Conservation (phyloP, 768 basidiomycete genomes). For the Tulasnella sp. region DNA sequence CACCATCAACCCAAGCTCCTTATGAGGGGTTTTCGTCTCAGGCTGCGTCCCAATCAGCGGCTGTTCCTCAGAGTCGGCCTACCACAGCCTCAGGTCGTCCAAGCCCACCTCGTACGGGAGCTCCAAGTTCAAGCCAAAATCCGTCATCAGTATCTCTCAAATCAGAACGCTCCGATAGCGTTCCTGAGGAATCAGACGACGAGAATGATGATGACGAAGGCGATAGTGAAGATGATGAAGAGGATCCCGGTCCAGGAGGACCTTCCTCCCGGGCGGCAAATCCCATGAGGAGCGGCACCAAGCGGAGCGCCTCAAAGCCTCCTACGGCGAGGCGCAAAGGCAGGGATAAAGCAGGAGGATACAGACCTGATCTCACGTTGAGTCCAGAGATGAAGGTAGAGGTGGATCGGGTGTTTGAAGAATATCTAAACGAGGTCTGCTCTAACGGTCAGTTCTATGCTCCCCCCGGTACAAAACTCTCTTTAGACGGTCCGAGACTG, state of each 20-base stretch:
- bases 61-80: not conserved
- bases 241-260: not conserved
- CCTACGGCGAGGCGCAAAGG: not conserved
- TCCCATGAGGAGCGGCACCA: not conserved
- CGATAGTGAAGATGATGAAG: conserved; percentile 9
- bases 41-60: not conserved
- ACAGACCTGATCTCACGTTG: not conserved
- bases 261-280: not conserved
- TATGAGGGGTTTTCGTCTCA: not conserved
- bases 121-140: no score
- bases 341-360: not conserved
- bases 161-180: not conserved
- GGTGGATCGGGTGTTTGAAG: conserved; percentile 85
- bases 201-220: conserved; percentile 5
- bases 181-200: not conserved
- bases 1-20: no score
- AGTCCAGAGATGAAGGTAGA: conserved; percentile 61
- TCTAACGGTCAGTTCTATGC: conserved; percentile 60
- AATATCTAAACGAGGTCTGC: conserved; percentile 78
- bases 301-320: not conserved
- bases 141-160: no score
- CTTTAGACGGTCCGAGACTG: not conserved
- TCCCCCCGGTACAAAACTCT: not conserved
- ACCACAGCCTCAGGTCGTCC: not conserved
- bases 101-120: not conserved